These are phyloP conservation scores for Boechera retrofracta DNA, from an alignment of 345 rosid species.

Conservation along the genomic window DNA sequence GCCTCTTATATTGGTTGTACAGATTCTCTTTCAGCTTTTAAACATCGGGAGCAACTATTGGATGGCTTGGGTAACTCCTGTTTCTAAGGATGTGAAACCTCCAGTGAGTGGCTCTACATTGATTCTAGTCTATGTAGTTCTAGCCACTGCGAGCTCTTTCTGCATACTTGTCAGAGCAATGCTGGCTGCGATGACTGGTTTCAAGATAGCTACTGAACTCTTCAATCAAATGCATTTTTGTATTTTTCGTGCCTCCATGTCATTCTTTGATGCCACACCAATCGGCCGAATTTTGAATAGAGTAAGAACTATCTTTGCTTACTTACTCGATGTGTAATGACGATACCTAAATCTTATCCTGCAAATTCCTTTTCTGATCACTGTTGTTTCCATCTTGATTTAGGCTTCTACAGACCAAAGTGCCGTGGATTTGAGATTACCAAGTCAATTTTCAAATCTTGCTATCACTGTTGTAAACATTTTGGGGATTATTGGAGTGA, in stretches of 20 bases:
- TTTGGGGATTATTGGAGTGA: conserved; percentile 64
- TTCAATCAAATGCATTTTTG: conserved; percentile 64
- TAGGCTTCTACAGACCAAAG: conserved; percentile 90
- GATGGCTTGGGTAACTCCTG: conserved; percentile 86
- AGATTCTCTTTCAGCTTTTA: conserved; percentile 62
- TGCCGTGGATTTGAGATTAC: conserved; percentile 61
- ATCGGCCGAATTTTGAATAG: conserved; percentile 69
- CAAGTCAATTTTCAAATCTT: conserved; percentile 49
- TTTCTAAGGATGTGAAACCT: conserved; percentile 47
- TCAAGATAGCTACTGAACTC: conserved; percentile 67
- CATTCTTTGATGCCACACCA: conserved; percentile 81
- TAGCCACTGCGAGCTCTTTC: conserved; percentile 63
- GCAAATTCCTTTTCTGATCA: conserved; percentile 18
- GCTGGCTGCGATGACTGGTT: conserved; percentile 59
- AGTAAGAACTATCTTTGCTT: conserved; percentile 47
- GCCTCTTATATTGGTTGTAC: conserved; percentile 64
- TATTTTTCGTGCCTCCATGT: conserved; percentile 74
- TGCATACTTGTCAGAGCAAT: conserved; percentile 56
- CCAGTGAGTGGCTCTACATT: conserved; percentile 53
- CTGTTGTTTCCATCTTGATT: conserved; percentile 36
- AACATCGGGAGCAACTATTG: conserved; percentile 84
- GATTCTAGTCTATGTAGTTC: conserved; percentile 55
- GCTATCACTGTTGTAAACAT: conserved; percentile 60
- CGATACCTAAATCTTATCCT: background rate
- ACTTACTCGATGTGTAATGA: conserved; percentile 4